Evolutionary conservation across 768 basidiomycete genomes (phyloP), one percentile per base, ranked within the genome.

Genomic region (Kwoniella sp.): DNA sequence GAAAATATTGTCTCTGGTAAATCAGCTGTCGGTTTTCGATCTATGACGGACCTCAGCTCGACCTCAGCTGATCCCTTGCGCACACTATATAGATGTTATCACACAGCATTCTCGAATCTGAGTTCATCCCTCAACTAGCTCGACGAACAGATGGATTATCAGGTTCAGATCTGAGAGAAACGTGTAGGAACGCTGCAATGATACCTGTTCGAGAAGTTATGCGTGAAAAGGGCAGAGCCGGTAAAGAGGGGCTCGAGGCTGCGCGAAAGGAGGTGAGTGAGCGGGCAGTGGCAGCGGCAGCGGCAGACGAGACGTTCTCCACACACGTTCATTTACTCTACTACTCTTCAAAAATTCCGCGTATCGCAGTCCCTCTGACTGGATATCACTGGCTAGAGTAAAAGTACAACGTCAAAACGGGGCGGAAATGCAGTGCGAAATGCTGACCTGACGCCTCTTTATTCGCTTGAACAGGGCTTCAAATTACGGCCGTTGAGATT

Each of bases 161-260:
- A 1, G 94, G 95, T 3, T 92, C 92, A 1, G 95, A 97, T 78
- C 81, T 98, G 58, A 86, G 88, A 70, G 95, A 99, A 81, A 83
- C 94, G 15, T 97, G 94, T 79, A 84, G 95, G 58, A 92, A 88
- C 69, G 94, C 95, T 1, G 93, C 91, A 0, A 95, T 97, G 92
- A 85, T 88, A 0, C 91, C 92, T 5, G 89, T 79, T 12, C 63
- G 75, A 22, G 80, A 80, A 62, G 58, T 80, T 29, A 77, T 79
- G 76, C 55, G 74, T 22, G 75, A 72, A 40, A 75, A 76, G 59
- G 77, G 74, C 10, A 68, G 68, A n/a, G 62, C 63, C 13, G 76
- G 76, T 25, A 77, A 85, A 78, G 82, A 86, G 78, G 68, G 86
- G 80, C 81, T 84, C 59, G 82, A 80, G 63, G 80, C 77, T 56